Evolutionary conservation across 768 basidiomycete species (phyloP).

Genomic region (Mycena floridula): DNA sequence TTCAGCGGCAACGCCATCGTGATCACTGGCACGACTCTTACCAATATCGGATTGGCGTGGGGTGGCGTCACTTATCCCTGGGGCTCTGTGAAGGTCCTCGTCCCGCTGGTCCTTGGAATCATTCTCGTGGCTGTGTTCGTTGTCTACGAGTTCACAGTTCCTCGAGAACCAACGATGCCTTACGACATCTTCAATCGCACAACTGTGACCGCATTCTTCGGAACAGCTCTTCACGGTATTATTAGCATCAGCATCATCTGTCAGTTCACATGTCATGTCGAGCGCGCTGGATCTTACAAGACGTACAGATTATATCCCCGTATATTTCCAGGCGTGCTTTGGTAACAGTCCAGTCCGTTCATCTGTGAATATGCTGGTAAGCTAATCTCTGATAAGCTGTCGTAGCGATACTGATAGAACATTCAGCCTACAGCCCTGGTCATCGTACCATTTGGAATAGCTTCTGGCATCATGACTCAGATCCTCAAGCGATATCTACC

Average conservation of each 20-base stretch:
- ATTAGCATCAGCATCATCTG: background rate
- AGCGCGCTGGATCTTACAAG: background rate
- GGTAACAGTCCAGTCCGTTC: slow-evolving; percentile 21
- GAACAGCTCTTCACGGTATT: background rate
- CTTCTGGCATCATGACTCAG: background rate
- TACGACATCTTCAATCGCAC: background rate
- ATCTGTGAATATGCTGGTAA: slow-evolving; percentile 18
- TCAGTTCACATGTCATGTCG: background rate
- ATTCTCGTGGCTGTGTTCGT: slow-evolving; percentile 29
- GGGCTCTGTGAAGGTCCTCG: slow-evolving; percentile 14
- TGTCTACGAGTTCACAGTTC: slow-evolving; percentile 27
- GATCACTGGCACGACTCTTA: background rate
- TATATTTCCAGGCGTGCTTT: slow-evolving; percentile 36
- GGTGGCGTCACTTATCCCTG: slow-evolving; percentile 5
- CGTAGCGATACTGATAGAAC: no score
- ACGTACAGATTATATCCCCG: slow-evolving; percentile 28
- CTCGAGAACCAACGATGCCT: slow-evolving; percentile 18
- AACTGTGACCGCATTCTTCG: background rate
- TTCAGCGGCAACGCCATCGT: slow-evolving; percentile 24
- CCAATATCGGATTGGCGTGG: background rate
- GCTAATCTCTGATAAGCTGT: no score
- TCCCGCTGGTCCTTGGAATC: slow-evolving; percentile 33
- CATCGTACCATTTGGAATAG: background rate
- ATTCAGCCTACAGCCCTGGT: background rate
- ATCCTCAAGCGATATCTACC: background rate